Evolutionary conservation across 345 rosid species (phyloP).

Genomic region (Garcia nutans): DNA sequence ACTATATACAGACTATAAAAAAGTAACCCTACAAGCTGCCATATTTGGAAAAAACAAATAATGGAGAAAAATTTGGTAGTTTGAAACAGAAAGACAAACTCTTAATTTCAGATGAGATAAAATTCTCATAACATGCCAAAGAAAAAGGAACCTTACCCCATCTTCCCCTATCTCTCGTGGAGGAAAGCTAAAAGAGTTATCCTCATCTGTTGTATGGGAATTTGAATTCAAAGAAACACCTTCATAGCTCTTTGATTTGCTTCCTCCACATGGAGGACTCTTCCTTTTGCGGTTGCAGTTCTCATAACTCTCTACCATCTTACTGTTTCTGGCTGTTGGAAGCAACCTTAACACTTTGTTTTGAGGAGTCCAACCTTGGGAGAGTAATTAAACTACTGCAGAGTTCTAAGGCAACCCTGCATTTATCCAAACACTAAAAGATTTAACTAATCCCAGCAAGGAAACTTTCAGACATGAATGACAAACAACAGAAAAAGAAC

Average conservation of each 20-base stretch:
- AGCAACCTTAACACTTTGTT: neutral
- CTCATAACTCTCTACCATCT: neutral
- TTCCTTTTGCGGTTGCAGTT: slow-evolving; percentile 3
- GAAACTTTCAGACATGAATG: neutral
- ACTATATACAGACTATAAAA: no score
- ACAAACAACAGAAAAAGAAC: no score
- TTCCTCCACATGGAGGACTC: neutral
- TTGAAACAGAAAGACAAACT: no score
- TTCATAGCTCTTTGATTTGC: neutral
- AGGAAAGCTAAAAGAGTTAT: neutral
- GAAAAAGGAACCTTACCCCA: slow-evolving; percentile 14
- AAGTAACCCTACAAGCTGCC: no score
- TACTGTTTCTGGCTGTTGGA: slow-evolving; percentile 1
- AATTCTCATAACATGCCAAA: neutral
- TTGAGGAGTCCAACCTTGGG: no score
- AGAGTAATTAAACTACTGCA: neutral
- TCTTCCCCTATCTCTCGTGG: slow-evolving; percentile 11
- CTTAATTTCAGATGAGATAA: neutral
- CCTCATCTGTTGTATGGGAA: neutral
- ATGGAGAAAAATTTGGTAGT: no score
- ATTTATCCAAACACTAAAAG: neutral
- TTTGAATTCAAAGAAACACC: slow-evolving; percentile 1
- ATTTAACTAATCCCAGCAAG: neutral
- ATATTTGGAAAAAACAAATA: no score
- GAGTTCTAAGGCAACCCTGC: neutral